These are phyloP conservation scores for Kazachstania sp. DNA, from an alignment of 1,139 yeast genomes.

Conservation along the genomic window DNA sequence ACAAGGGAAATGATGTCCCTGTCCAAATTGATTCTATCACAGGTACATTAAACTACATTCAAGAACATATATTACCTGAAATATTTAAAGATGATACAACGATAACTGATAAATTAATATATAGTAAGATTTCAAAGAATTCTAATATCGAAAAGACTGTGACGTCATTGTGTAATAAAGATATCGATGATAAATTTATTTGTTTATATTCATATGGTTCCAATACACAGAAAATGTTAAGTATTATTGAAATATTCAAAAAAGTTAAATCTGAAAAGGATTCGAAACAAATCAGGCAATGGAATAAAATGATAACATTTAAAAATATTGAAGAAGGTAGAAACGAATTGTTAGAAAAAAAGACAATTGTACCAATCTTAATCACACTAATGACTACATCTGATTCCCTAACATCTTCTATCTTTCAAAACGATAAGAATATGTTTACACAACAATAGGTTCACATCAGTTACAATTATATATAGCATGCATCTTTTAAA, in stretches of 20 bases:
- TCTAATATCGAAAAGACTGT: conserved; percentile 13
- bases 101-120: neutral
- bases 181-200: neutral
- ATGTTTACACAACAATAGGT: conserved; percentile 13
- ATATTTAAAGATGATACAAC: conserved; percentile 4
- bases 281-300: conserved; percentile 12
- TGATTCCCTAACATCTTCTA: neutral
- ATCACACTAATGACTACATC: conserved; percentile 10
- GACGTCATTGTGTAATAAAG: conserved; percentile 8
- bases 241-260: conserved; percentile 22
- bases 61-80: conserved; percentile 5
- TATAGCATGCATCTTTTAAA: too few species aligned
- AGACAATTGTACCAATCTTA: conserved; percentile 22
- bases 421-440: conserved; percentile 8
- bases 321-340: conserved; percentile 18
- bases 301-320: conserved; percentile 20
- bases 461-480: neutral
- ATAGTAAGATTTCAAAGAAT: conserved; percentile 13
- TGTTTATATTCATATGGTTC: conserved; percentile 24
- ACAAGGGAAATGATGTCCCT: neutral
- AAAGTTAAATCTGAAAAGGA: conserved; percentile 4
- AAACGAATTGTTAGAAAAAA: conserved; percentile 23
- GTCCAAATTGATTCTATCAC: conserved; percentile 9
- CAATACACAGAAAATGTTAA: conserved; percentile 24
- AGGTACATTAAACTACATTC: conserved; percentile 9